Evolutionary conservation across 1,139 yeast species (phyloP).

Genomic region (Zygoascus meyerae): DNA sequence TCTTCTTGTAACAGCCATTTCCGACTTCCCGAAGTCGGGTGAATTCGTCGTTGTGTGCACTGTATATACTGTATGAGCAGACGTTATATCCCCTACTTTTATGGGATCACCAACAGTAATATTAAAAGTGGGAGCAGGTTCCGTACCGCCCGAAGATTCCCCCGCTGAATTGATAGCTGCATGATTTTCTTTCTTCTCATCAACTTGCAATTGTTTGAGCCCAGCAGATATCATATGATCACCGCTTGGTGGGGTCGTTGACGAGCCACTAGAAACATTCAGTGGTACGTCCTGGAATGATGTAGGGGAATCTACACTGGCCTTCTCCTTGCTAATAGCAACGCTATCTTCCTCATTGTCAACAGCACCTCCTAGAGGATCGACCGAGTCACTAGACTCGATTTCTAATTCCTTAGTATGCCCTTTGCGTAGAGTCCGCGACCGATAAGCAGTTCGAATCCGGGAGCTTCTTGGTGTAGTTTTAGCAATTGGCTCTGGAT

Average conservation of each 20-base stretch:
- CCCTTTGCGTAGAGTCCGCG: constrained; percentile 3
- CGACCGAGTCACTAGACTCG: constrained; percentile 16
- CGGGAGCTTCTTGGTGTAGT: constrained; percentile 4
- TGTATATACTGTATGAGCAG: constrained; percentile 83
- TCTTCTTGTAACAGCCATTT: constrained; percentile 59
- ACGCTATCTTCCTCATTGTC: constrained; percentile 6
- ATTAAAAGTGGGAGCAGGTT: constrained; percentile 36
- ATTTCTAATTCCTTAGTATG: constrained; percentile 14
- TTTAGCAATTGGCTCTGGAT: constrained; percentile 3
- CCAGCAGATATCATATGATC: constrained; percentile 10
- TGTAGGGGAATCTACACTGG: constrained; percentile 3
- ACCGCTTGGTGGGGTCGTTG: background rate
- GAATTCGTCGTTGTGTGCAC: constrained; percentile 55
- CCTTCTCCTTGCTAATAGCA: constrained; percentile 4
- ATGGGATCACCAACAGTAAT: constrained; percentile 86
- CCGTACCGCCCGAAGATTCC: background rate
- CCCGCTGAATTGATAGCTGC: constrained; percentile 1
- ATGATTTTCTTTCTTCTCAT: background rate
- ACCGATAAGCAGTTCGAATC: constrained; percentile 7
- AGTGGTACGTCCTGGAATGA: constrained; percentile 18
- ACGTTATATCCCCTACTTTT: constrained; percentile 84
- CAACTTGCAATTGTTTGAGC: constrained; percentile 4
- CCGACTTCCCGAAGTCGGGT: constrained; percentile 35
- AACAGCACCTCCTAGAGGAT: constrained; percentile 18
- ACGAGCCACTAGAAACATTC: constrained; percentile 6